A percentile compares a stretch with the other conserved stretches of the same genome.
Conservation (phyloP, 805 yeast genomes). For the fission yeast (Schizosaccharomyces pombe) region DNA sequence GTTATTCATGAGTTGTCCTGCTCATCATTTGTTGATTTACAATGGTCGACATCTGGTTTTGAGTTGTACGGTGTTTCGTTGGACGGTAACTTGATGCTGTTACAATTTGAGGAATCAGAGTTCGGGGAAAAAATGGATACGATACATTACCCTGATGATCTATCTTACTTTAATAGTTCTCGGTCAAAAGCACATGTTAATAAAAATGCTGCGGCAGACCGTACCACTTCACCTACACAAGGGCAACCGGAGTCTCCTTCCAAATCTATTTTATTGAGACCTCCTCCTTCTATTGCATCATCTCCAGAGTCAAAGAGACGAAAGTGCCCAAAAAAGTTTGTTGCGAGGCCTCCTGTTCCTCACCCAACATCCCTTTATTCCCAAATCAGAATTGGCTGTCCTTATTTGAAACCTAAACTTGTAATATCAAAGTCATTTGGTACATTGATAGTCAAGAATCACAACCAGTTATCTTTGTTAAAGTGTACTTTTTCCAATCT, state of each 20-base stretch:
- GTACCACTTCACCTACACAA: too few species aligned
- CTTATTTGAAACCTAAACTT: neutral
- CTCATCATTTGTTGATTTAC: neutral
- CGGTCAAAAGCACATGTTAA: too few species aligned
- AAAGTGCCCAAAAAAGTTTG: neutral
- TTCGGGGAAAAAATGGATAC: neutral
- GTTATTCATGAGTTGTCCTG: neutral
- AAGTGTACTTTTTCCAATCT: neutral
- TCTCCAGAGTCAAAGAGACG: neutral
- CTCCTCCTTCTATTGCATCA: neutral
- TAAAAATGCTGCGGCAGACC: too few species aligned
- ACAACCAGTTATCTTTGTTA: neutral
- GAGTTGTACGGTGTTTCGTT: neutral
- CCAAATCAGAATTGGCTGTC: neutral
- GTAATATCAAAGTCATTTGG: neutral
- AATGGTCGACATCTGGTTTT: neutral
- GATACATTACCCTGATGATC: neutral
- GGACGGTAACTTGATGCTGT: neutral
- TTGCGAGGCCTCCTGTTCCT: neutral
- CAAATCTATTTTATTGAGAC: too few species aligned
- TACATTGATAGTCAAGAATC: neutral
- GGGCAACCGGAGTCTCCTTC: too few species aligned
- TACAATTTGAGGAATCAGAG: neutral
- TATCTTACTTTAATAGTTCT: neutral
- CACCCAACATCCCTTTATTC: neutral